A percentile compares a stretch with the other conserved stretches of the same genome.
These are phyloP conservation scores for Helenozyma baotianmanensis DNA, from an alignment of 805 yeast species.

Conservation along the genomic window DNA sequence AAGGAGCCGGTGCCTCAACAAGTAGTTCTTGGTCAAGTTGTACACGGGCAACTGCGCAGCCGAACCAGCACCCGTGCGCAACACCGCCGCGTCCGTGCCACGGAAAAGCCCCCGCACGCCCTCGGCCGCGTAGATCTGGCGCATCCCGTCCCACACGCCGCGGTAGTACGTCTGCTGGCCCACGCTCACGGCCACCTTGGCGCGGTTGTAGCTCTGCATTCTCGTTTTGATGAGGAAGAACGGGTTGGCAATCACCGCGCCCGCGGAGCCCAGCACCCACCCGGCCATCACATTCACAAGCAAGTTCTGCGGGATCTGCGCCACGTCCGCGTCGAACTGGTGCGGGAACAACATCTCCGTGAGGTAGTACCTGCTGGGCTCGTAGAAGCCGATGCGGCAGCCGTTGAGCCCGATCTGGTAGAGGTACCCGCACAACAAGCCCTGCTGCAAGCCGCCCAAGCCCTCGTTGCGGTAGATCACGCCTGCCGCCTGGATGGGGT, in stretches of 20 bases:
- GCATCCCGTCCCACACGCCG: slow-evolving; percentile 63
- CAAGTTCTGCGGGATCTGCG: slow-evolving; percentile 31
- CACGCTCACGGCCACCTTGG: slow-evolving; percentile 35
- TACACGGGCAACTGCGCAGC: slow-evolving; percentile 92
- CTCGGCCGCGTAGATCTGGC: slow-evolving; percentile 55
- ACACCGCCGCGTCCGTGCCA: slow-evolving; percentile 91
- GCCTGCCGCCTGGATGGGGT: slow-evolving; percentile 78
- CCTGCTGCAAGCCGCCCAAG: slow-evolving; percentile 81
- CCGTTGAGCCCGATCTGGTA: slow-evolving; percentile 93
- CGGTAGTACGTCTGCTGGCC: slow-evolving; percentile 93
- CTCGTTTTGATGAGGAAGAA: slow-evolving; percentile 89
- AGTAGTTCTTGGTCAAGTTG: slow-evolving; percentile 63
- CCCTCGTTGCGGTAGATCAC: slow-evolving; percentile 81
- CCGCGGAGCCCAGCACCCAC: slow-evolving; percentile 78
- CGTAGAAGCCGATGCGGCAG: slow-evolving; percentile 90
- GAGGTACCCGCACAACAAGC: slow-evolving; percentile 80
- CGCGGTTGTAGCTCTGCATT: slow-evolving; percentile 85
- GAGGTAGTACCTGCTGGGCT: slow-evolving; percentile 65
- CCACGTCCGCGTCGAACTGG: slow-evolving; percentile 37
- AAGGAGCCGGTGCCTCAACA: slow-evolving; percentile 50
- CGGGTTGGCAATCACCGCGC: slow-evolving; percentile 88
- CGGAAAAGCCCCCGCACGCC: slow-evolving; percentile 78
- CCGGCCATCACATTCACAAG: slow-evolving; percentile 75
- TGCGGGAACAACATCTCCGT: slow-evolving; percentile 53
- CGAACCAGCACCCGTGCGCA: slow-evolving; percentile 95